These are phyloP conservation scores for Rhodosporidiobolus odoratus DNA, from an alignment of 768 basidiomycete species.

Conservation along the genomic window DNA sequence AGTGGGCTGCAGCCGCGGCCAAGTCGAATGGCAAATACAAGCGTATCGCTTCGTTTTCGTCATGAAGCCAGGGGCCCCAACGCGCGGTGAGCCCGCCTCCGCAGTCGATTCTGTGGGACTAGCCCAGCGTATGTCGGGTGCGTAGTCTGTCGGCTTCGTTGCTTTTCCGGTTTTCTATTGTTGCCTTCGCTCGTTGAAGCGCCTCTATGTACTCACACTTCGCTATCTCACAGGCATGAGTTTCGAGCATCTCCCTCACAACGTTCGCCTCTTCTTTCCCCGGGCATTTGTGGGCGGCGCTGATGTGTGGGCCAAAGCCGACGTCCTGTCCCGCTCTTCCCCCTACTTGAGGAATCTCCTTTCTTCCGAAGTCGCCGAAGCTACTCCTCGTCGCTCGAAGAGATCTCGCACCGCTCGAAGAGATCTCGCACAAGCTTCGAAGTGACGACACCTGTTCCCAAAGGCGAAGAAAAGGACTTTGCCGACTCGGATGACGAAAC, in stretches of 20 bases:
- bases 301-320: constrained; percentile 53
- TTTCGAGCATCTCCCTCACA: background rate
- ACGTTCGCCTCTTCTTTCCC: constrained; percentile 10
- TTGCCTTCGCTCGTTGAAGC: background rate
- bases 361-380: background rate
- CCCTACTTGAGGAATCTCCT: constrained; percentile 52
- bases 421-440: background rate
- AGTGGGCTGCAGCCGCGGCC: too few relatives aligned
- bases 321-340: constrained; percentile 61
- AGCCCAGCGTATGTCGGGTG: too few relatives aligned
- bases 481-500: constrained; percentile 8
- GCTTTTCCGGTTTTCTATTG: too few relatives aligned
- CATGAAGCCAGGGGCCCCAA: too few relatives aligned
- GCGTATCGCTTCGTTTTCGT: too few relatives aligned
- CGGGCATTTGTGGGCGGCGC: background rate
- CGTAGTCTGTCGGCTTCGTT: too few relatives aligned
- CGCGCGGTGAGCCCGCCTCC: too few relatives aligned
- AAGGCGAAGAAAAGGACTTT: background rate
- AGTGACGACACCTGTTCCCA: background rate
- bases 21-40: too few relatives aligned
- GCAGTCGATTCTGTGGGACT: too few relatives aligned
- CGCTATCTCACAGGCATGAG: background rate
- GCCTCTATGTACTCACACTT: background rate
- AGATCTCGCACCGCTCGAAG: background rate
- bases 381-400: background rate